Evolutionary conservation across 2,329 filamentous ascomycete genomes (phyloP), one percentile per base, ranked within the genome.

Genomic region (Graphilbum fragrans): DNA sequence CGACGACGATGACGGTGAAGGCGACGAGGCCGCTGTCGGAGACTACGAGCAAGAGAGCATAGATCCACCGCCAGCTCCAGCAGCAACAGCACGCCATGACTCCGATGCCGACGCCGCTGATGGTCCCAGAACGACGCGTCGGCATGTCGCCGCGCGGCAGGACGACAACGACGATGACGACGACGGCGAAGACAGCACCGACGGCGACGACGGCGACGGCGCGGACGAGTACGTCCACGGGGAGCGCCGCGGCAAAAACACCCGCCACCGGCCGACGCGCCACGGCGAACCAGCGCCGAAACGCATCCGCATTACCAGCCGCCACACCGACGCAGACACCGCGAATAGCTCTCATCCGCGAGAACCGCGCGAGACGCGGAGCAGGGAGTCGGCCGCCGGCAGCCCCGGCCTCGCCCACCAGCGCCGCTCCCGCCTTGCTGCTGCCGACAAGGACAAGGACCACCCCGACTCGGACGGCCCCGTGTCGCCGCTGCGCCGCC

Each of bases 271-370:
- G n/a, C n/a, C n/a, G n/a, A n/a, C n/a, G n/a, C n/a, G n/a, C n/a
- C n/a, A n/a, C 29, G 12, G 29, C 29, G 29, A 31, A 16, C 29
- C 29, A 16, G 6, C 6, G 14, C 38, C 35, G 7, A 45, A 45
- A 25, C 44, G 44, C 4, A 35, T 39, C 5, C 44, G 44, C 23
- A 36, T 31, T 5, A n/a, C n/a, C n/a, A 29, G 25, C 25, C 8
- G 25, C 25, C 8, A 14, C 25, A 29, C 8, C 25, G 25, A 29
- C 25, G 25, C 8, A 8, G 25, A 14, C 25, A 29, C n/a, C n/a
- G n/a, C n/a, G n/a, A n/a, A n/a, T n/a, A n/a, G n/a, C n/a, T n/a
- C n/a, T n/a, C n/a, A n/a, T n/a, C n/a, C n/a, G n/a, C n/a, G n/a
- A n/a, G n/a, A n/a, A n/a, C n/a, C n/a, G n/a, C n/a, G n/a, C n/a